Evolutionary conservation across 2,329 filamentous ascomycete genomes (phyloP), one percentile per base, ranked within the genome.

Genomic region (Ascochyta rabiei): DNA sequence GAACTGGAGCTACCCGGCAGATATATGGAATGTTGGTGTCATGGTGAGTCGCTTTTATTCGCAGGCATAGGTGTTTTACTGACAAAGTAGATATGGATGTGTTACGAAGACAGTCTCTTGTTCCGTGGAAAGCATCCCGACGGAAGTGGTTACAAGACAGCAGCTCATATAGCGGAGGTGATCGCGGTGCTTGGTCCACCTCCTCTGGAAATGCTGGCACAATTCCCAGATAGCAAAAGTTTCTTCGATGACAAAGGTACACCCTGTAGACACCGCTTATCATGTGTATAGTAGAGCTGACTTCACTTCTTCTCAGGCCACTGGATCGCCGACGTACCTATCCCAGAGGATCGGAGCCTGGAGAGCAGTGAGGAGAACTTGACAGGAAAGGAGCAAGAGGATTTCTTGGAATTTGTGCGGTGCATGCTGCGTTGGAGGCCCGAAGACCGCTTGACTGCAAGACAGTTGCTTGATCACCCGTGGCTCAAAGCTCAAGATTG

Each of bases 21-120:
- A 78, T 56, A 69, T 77, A 2, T 79, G 74, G 75, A 70, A 69
- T 30, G 63, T 77, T n/a, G 76, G 69, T 10, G 64, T 66, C 51
- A 67, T 73, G 62, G 71, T 76, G 61, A 45, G 67, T 69, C 21
- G 4, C 10, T 40, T 35, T 56, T 16, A 43, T 50, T 48, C 16
- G 19, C n/a, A n/a, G 18, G 33, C 43, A 42, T 19, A 40, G 15
- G 26, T 7, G 26, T 35, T n/a, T 24, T 12, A 16, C 12, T 58
- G 21, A 54, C 30, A 6, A 31, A 44, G 44, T 26, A 75, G 72
- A 58, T 75, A 21, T 78, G 74, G 74, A 69, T 76, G 39, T 31
- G 76, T 2, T 76, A 75, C 41, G 62, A 78, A 52, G 63, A 61
- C 9, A 62, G 68, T 18, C 65, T 67, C 38, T 46, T 35, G 52